These are phyloP conservation scores for Akebia trifoliata DNA, from an alignment of 164 flowering plant genomes.

Conservation along the genomic window DNA sequence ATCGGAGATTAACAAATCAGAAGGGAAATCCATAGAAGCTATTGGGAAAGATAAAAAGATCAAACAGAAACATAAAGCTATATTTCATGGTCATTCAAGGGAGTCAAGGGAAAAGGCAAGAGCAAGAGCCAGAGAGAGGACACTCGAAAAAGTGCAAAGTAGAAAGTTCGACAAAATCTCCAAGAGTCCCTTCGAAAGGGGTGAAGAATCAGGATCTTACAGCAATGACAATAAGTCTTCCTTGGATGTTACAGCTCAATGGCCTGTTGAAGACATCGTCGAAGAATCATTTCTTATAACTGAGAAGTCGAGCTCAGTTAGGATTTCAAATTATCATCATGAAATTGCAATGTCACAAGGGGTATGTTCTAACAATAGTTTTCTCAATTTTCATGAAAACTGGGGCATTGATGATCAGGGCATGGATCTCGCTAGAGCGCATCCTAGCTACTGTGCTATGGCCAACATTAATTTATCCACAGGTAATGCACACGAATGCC, in stretches of 20 bases:
- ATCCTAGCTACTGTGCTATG: background rate
- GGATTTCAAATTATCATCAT: conserved; percentile 17
- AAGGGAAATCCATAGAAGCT: conserved; percentile 3
- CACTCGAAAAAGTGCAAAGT: conserved; percentile 28
- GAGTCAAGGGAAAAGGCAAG: conserved; percentile 46
- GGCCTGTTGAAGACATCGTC: background rate
- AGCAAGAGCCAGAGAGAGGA: conserved; percentile 51
- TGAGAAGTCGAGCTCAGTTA: conserved; percentile 20
- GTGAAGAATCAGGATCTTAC: conserved; percentile 20
- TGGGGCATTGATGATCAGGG: conserved; percentile 15
- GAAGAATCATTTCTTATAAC: conserved; percentile 16
- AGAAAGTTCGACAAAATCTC: conserved; percentile 12
- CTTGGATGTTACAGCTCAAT: conserved; percentile 2
- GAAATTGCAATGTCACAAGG: conserved; percentile 8
- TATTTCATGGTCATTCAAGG: conserved; percentile 19
- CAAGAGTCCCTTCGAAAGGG: conserved; percentile 14
- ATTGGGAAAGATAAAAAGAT: conserved; percentile 22
- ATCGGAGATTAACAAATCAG: conserved; percentile 19
- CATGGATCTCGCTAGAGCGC: conserved; percentile 7
- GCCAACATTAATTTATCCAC: no score
- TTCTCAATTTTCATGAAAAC: conserved; percentile 7
- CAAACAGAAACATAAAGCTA: conserved; percentile 11
- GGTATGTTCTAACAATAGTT: no score
- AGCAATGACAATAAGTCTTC: conserved; percentile 15
- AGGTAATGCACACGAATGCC: conserved; percentile 1